Evolutionary conservation across 164 flowering plant species (phyloP).

Genomic region (Tinospora cordifolia): DNA sequence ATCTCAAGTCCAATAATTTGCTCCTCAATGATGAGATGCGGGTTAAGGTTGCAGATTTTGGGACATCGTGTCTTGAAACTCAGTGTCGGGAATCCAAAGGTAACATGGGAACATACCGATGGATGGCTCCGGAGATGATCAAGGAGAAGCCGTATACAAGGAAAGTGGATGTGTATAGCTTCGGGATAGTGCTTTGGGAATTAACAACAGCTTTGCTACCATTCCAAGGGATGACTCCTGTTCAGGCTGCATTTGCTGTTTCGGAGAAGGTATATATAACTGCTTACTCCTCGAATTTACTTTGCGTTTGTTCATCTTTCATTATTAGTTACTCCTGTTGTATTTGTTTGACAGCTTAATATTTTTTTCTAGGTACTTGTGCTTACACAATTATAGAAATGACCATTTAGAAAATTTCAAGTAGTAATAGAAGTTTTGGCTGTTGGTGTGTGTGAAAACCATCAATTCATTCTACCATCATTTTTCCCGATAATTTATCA

Average conservation of each 20-base stretch:
- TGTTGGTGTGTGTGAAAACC: too few relatives aligned
- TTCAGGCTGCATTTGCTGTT: constrained; percentile 95
- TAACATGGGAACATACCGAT: constrained; percentile 88
- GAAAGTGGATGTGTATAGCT: constrained; percentile 95
- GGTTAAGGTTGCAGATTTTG: constrained; percentile 94
- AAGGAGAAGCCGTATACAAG: constrained; percentile 73
- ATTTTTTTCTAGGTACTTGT: not conserved
- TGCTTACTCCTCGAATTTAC: constrained; percentile 1
- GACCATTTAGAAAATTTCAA: too few relatives aligned
- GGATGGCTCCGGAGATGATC: constrained; percentile 99
- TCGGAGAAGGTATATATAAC: constrained; percentile 61
- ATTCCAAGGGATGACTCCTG: constrained; percentile 96
- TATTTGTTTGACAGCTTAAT: not conserved
- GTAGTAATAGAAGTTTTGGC: too few relatives aligned
- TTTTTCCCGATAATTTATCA: too few relatives aligned
- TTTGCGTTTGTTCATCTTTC: not conserved
- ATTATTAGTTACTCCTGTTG: not conserved
- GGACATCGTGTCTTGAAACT: constrained; percentile 84
- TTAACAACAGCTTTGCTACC: constrained; percentile 84
- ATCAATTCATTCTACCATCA: too few relatives aligned
- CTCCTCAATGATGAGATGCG: constrained; percentile 86
- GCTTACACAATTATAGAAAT: too few relatives aligned
- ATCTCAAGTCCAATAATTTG: constrained; percentile 80
- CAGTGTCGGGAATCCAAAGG: constrained; percentile 66
- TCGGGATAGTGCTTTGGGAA: constrained; percentile 92